These are phyloP conservation scores for Aspergillus puulaauensis DNA, from an alignment of 2,329 filamentous ascomycete genomes.

Conservation along the genomic window DNA sequence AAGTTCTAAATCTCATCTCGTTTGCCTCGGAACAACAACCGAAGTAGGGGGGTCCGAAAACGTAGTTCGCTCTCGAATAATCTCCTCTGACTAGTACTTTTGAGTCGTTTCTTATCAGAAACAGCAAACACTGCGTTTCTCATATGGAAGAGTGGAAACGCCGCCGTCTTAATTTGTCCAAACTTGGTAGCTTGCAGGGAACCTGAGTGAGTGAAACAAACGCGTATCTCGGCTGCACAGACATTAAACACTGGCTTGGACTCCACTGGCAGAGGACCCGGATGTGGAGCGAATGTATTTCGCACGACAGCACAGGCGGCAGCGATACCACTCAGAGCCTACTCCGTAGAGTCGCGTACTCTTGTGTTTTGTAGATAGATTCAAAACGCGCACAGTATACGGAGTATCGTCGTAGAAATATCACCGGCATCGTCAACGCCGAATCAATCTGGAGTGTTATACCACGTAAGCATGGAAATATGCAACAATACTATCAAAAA, in stretches of 20 bases:
- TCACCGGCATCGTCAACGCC: too few species aligned
- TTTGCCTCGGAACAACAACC: constrained; percentile 4
- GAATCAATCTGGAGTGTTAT: too few species aligned
- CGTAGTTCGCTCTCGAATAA: neutral
- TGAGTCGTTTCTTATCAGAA: neutral
- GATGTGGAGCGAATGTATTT: constrained; percentile 3
- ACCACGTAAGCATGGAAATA: too few species aligned
- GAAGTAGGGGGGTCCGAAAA: neutral
- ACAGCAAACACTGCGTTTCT: neutral
- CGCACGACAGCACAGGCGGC: neutral
- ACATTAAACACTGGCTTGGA: constrained; percentile 13
- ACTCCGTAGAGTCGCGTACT: too few species aligned
- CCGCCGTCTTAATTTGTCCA: constrained; percentile 3
- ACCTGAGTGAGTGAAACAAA: constrained; percentile 30
- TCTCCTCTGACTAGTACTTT: too few species aligned
- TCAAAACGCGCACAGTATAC: too few species aligned
- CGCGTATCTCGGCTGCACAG: constrained; percentile 37
- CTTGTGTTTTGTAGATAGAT: too few species aligned
- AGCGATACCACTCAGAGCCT: neutral
- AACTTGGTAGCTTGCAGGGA: neutral
- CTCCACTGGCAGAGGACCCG: constrained; percentile 14
- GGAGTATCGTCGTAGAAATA: too few species aligned
- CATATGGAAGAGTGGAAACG: neutral
- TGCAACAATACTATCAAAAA: too few species aligned
- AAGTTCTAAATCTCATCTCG: neutral